A percentile compares a stretch with the other conserved stretches of the same genome.
These are phyloP conservation scores for Microsporum audouinii DNA, from an alignment of 2,329 filamentous ascomycete genomes.

Conservation along the genomic window DNA sequence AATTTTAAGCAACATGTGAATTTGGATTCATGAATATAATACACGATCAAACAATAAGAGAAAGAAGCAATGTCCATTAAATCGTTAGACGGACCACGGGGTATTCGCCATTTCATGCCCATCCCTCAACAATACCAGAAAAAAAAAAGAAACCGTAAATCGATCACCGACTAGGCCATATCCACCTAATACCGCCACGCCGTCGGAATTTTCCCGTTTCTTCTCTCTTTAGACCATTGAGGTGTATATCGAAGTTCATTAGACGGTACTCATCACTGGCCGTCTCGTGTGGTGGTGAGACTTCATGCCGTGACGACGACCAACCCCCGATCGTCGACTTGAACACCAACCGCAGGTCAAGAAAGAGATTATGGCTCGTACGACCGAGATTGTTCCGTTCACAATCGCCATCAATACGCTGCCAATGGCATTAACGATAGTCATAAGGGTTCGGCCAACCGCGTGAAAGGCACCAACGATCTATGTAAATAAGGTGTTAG, in stretches of 20 bases:
- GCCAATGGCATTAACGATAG: slow-evolving; percentile 56
- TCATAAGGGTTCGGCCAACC: slow-evolving; percentile 57
- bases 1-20: slow-evolving; percentile 30
- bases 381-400: slow-evolving; percentile 52
- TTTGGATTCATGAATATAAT: background rate
- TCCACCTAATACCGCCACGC: too few species aligned
- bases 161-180: too few species aligned
- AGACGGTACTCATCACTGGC: slow-evolving; percentile 10
- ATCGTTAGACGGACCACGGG: background rate
- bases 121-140: background rate
- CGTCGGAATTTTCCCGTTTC: background rate
- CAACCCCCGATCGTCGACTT: slow-evolving; percentile 14
- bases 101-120: background rate
- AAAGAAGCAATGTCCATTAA: background rate
- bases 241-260: background rate
- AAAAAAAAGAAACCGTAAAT: background rate
- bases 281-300: background rate
- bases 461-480: slow-evolving; percentile 49
- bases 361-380: slow-evolving; percentile 56
- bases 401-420: slow-evolving; percentile 55
- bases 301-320: background rate
- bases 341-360: slow-evolving; percentile 39
- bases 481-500: slow-evolving; percentile 26
- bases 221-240: too few species aligned
- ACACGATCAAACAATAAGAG: too few species aligned